Conservation (phyloP, 2,329 filamentous ascomycete genomes). For the Endocalyx cinctus region DNA sequence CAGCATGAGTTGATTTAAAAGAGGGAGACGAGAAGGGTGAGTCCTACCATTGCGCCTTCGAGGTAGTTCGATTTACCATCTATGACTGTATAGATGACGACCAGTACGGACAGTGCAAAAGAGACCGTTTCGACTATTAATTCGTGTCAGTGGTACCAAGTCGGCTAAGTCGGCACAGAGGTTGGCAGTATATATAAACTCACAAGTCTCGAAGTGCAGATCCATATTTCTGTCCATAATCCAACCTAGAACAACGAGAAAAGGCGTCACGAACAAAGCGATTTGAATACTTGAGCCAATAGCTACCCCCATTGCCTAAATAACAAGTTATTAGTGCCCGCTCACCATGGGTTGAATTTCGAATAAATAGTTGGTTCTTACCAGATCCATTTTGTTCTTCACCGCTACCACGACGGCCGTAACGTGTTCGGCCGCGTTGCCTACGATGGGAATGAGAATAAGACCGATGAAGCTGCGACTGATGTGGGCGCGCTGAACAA, state of each 20-base stretch:
- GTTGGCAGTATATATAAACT: too few species aligned
- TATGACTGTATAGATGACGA: constrained; percentile 72
- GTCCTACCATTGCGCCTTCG: constrained; percentile 67
- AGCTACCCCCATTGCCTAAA: constrained; percentile 67
- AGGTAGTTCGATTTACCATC: constrained; percentile 83
- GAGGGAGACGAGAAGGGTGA: background rate
- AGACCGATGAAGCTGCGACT: constrained; percentile 79
- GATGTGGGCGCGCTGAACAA: constrained; percentile 66
- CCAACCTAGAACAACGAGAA: constrained; percentile 77
- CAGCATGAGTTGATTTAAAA: constrained; percentile 11
- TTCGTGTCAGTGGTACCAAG: background rate
- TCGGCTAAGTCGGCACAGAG: too few species aligned
- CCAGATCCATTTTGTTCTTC: constrained; percentile 70
- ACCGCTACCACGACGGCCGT: constrained; percentile 75
- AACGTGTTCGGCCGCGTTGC: constrained; percentile 76
- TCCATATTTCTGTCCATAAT: constrained; percentile 68
- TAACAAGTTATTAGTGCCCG: constrained; percentile 16
- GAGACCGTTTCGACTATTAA: constrained; percentile 64
- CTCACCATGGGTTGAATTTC: background rate
- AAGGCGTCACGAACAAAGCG: constrained; percentile 74
- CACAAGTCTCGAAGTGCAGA: constrained; percentile 70
- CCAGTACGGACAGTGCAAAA: constrained; percentile 70
- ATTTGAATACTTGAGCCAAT: constrained; percentile 82
- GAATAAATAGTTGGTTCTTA: too few species aligned
- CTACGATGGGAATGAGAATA: constrained; percentile 74